Evolutionary conservation across 2,329 filamentous ascomycete genomes (phyloP), one percentile per base, ranked within the genome.

Genomic region (Leptographium flavum): DNA sequence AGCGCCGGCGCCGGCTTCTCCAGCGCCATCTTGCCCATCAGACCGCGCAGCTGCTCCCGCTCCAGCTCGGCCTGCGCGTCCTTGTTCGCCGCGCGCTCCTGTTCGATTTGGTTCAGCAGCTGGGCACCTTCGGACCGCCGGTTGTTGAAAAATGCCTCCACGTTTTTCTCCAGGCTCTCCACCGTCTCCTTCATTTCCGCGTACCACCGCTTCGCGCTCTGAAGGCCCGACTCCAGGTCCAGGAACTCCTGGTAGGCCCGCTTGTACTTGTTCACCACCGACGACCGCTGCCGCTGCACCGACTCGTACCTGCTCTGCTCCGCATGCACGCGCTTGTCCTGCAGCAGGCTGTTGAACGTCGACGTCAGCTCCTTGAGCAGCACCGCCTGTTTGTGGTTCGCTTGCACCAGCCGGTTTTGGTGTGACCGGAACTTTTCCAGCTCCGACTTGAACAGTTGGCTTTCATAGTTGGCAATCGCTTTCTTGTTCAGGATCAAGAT

Each of bases 401-500:
- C 88, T 60, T 95, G 87, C 9, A 94, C 67, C 15, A 98, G 74
- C 30, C 92, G 80, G 55, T 83, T 94, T 59, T 96, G 92, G 56
- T 95, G 86, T 25, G 87, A 83, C 36, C 87, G 73, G 64, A 95
- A 98, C 61, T 98, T 98, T 63, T 96, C 90, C n/a, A 98, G 71
- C 62, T 98, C 92, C 15, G 87, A 80, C 59, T 95, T 84, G 65
- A 98, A 98, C 3, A 98, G 73, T 56, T 94, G 87, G 13, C 73
- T 81, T 61, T 98, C 92, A 56, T 92, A 90, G 57, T 87, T 94
- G 19, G 87, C 75, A 56, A 96, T 90, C 2, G 87, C 83, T 64
- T 96, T 98, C 61, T 96, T 96, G 70, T 98, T 98, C 48, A 98
- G 68, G 46, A 98, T 98, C 49, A 98, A 71, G 13, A 96, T 88